These are phyloP conservation scores for Colletotrichum melonis DNA, from an alignment of 2,329 filamentous ascomycete genomes.

Conservation along the genomic window DNA sequence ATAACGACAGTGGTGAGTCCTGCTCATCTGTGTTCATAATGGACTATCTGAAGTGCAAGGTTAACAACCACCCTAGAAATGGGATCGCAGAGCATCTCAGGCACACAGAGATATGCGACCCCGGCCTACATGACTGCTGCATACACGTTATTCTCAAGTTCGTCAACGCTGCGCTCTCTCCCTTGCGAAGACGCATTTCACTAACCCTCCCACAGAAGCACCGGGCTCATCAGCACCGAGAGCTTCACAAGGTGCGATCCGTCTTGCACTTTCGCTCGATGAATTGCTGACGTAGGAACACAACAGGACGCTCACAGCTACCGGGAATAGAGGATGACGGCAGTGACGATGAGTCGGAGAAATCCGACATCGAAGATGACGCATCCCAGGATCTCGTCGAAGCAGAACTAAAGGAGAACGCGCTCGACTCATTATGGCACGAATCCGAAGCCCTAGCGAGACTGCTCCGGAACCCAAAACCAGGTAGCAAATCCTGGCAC, in stretches of 20 bases:
- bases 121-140: neutral
- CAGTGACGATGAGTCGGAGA: conserved; percentile 1
- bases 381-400: conserved; percentile 7
- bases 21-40: neutral
- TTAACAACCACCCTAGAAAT: neutral
- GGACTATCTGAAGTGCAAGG: neutral
- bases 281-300: neutral
- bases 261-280: neutral
- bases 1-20: conserved; percentile 28
- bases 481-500: conserved; percentile 2
- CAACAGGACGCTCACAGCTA: neutral
- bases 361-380: conserved; percentile 16
- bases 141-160: conserved; percentile 24
- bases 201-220: conserved; percentile 12
- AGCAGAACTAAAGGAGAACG: conserved; percentile 25
- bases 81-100: conserved; percentile 15
- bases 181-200: neutral
- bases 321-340: neutral
- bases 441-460: conserved; percentile 43
- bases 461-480: conserved; percentile 37
- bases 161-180: neutral
- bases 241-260: neutral
- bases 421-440: conserved; percentile 42
- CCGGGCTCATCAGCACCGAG: neutral
- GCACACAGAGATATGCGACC: neutral